Conservation (phyloP, 805 yeast genomes). For the Candida loeiensis region DNA sequence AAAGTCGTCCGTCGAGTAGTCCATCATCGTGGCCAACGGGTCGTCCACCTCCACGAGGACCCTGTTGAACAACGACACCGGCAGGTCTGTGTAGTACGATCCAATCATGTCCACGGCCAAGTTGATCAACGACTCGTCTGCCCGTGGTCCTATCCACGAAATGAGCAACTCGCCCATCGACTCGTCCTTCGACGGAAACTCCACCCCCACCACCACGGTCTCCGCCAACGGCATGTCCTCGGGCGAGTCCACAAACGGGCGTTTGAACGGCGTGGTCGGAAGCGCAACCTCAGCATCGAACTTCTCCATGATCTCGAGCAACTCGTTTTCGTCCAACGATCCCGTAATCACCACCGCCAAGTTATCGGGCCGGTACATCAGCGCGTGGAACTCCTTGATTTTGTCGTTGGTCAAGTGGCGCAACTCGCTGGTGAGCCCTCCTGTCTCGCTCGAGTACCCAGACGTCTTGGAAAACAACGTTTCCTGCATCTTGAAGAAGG, state of each 20-base stretch:
- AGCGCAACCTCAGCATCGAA: slow-evolving; percentile 58
- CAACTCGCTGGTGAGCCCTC: slow-evolving; percentile 78
- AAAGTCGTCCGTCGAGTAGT: slow-evolving; percentile 72
- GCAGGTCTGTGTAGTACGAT: slow-evolving; percentile 69
- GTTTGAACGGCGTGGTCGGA: slow-evolving; percentile 29
- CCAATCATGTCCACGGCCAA: slow-evolving; percentile 72
- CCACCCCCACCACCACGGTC: slow-evolving; percentile 47
- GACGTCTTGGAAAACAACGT: slow-evolving; percentile 52
- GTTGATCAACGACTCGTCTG: slow-evolving; percentile 47
- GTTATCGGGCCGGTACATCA: slow-evolving; percentile 77
- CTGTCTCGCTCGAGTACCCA: slow-evolving; percentile 92
- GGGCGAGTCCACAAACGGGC: slow-evolving; percentile 81
- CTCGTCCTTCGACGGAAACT: slow-evolving; percentile 89
- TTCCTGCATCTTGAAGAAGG: slow-evolving; percentile 58
- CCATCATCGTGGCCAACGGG: slow-evolving; percentile 73
- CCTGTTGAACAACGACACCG: slow-evolving; percentile 71
- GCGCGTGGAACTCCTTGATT: slow-evolving; percentile 70
- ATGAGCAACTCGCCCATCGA: slow-evolving; percentile 70
- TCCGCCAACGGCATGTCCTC: slow-evolving; percentile 39
- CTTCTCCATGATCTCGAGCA: slow-evolving; percentile 53
- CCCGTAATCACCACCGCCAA: slow-evolving; percentile 84
- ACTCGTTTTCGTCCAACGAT: slow-evolving; percentile 69
- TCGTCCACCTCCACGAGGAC: slow-evolving; percentile 75
- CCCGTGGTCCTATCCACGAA: slow-evolving; percentile 80
- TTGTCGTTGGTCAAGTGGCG: slow-evolving; percentile 69